These are phyloP conservation scores for Zygosaccharomyces kombuchaensis DNA, from an alignment of 805 yeast species.

Conservation along the genomic window DNA sequence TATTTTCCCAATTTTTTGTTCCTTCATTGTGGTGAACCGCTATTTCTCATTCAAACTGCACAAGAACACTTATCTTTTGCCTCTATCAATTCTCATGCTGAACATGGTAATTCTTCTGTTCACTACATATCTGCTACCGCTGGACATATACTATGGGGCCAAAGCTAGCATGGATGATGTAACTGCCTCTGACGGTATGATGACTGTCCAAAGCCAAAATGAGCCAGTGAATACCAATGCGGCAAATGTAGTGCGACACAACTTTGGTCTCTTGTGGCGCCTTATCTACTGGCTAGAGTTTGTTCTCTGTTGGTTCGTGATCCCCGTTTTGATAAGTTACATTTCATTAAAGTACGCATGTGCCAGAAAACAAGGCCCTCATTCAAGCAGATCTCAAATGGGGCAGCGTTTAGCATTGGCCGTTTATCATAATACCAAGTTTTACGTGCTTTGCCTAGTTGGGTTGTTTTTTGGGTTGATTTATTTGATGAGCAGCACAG, in stretches of 20 bases:
- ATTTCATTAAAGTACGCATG: conserved; percentile 26
- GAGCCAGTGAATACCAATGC: not conserved
- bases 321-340: conserved; percentile 34
- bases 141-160: conserved; percentile 25
- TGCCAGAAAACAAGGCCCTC: conserved; percentile 8
- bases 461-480: conserved; percentile 25
- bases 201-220: not conserved
- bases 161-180: conserved; percentile 4
- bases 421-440: conserved; percentile 27
- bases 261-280: conserved; percentile 24
- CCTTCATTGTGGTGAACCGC: conserved; percentile 23
- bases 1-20: conserved; percentile 9
- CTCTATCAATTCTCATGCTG: conserved; percentile 18
- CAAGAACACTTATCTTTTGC: conserved; percentile 24
- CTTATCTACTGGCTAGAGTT: conserved; percentile 32
- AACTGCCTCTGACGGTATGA: conserved; percentile 1
- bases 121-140: conserved; percentile 30
- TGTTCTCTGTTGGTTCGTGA: conserved; percentile 30
- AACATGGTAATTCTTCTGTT: conserved; percentile 29
- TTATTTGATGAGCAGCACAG: conserved; percentile 25
- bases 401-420: conserved; percentile 22
- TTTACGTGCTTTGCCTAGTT: conserved; percentile 25
- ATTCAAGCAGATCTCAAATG: conserved; percentile 10
- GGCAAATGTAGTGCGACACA: conserved; percentile 6
- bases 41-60: conserved; percentile 31